These are phyloP conservation scores for Stenogyne calaminthoides DNA, from an alignment of 305 asterid species.

Conservation along the genomic window DNA sequence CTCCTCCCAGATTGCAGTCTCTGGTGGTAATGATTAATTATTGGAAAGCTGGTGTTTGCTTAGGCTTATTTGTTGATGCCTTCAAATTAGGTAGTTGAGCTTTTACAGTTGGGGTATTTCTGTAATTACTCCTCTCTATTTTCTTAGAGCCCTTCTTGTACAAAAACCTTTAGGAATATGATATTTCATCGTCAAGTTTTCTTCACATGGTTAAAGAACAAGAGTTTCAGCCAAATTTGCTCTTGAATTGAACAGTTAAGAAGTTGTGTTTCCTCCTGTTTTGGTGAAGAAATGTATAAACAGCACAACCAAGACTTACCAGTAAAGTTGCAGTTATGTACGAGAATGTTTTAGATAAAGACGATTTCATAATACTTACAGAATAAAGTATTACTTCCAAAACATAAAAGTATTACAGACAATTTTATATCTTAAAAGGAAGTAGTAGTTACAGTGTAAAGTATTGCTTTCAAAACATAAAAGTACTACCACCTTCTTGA, in stretches of 20 bases:
- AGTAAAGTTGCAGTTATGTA: no score
- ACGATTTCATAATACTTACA: background rate
- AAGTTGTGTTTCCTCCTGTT: background rate
- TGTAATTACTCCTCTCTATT: background rate
- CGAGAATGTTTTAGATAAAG: no score
- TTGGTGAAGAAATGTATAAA: background rate
- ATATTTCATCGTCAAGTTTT: background rate
- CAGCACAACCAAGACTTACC: background rate
- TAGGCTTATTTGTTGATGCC: slow-evolving; percentile 94
- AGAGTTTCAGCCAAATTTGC: background rate
- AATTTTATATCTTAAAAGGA: background rate
- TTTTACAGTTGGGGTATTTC: background rate
- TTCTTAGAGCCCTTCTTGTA: slow-evolving; percentile 14
- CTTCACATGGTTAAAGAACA: background rate
- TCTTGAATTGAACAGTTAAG: background rate
- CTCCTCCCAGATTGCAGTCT: slow-evolving; percentile 61
- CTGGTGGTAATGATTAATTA: slow-evolving; percentile 79
- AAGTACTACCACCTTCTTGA: background rate
- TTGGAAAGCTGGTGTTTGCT: slow-evolving; percentile 96
- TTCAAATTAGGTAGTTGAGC: slow-evolving; percentile 83
- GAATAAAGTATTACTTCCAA: background rate
- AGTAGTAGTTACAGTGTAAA: background rate
- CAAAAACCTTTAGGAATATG: background rate
- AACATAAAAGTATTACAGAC: background rate
- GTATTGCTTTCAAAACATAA: background rate